phyloP scores from a whole-genome alignment of 495 filamentous ascomycete genomes.

The Hypoxylon intermedium region DNA sequence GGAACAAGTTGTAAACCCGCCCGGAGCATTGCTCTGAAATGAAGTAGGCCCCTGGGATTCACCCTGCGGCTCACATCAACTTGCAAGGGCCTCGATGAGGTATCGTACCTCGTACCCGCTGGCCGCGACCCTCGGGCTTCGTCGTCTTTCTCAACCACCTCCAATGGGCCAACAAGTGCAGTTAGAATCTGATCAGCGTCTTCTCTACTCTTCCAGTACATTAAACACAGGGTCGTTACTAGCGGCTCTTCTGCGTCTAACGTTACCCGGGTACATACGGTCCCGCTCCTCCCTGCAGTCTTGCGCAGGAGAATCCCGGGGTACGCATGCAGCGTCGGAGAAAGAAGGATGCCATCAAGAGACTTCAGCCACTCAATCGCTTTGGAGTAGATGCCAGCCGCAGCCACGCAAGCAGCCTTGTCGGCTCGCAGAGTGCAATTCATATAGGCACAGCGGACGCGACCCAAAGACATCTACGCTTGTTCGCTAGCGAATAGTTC shows the following conservation, averaged over 20 bases:
- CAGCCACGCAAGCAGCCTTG: neutral
- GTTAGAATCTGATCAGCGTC: neutral
- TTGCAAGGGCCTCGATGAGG: neutral
- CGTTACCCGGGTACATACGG: neutral
- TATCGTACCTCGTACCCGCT: neutral
- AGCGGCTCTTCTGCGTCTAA: neutral
- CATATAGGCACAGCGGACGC: neutral
- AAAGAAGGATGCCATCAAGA: neutral
- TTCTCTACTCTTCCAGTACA: neutral
- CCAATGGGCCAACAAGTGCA: neutral
- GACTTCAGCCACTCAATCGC: neutral
- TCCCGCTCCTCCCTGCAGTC: neutral
- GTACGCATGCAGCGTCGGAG: neutral
- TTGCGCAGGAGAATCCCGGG: neutral
- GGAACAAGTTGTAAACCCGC: no score
- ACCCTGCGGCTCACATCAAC: neutral
- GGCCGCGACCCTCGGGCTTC: neutral
- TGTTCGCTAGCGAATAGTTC: neutral
- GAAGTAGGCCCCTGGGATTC: neutral
- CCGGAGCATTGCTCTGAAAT: neutral
- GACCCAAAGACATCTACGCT: neutral
- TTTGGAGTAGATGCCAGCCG: neutral
- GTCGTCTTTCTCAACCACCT: neutral
- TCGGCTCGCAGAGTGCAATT: neutral
- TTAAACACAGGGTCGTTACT: neutral